Evolutionary conservation across 2,329 filamentous ascomycete genomes (phyloP).

Genomic region (Neopestalotiopsis rosae): DNA sequence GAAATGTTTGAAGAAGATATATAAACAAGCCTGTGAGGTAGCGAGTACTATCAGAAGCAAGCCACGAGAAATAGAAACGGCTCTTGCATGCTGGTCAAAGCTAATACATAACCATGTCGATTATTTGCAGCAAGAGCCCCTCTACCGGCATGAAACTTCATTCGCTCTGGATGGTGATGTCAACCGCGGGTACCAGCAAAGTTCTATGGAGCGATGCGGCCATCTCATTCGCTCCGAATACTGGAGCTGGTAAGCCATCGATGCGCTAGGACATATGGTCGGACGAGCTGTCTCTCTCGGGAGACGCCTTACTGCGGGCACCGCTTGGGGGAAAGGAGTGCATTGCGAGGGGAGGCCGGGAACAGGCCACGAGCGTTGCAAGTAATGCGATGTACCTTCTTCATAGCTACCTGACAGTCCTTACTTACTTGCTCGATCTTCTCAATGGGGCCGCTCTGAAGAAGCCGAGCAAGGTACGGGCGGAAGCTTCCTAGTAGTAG

Average conservation of each 20-base stretch:
- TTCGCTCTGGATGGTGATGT: conserved; percentile 19
- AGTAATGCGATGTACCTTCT: not conserved
- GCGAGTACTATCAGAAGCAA: not conserved
- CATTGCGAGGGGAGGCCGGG: not conserved
- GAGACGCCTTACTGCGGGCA: conserved; percentile 3
- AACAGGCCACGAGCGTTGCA: not conserved
- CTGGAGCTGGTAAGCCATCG: not conserved
- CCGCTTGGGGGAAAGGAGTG: not conserved
- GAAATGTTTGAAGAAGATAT: conserved; percentile 5
- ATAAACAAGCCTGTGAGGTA: not conserved
- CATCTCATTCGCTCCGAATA: conserved; percentile 7
- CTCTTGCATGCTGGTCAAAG: conserved; percentile 13
- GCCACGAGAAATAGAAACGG: not conserved
- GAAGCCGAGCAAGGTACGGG: not conserved
- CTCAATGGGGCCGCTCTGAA: not conserved
- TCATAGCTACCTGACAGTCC: not conserved
- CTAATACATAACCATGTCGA: not conserved
- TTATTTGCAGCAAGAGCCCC: conserved; percentile 4
- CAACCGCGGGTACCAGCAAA: conserved; percentile 18
- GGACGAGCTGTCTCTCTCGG: conserved; percentile 3
- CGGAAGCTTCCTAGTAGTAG: not conserved
- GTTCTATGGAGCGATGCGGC: conserved; percentile 9
- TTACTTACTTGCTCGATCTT: not conserved
- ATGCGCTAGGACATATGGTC: conserved; percentile 12
- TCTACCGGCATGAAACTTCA: conserved; percentile 13